These are phyloP conservation scores for Lachancea dasiensis DNA, from an alignment of 805 yeast species.

Conservation along the genomic window DNA sequence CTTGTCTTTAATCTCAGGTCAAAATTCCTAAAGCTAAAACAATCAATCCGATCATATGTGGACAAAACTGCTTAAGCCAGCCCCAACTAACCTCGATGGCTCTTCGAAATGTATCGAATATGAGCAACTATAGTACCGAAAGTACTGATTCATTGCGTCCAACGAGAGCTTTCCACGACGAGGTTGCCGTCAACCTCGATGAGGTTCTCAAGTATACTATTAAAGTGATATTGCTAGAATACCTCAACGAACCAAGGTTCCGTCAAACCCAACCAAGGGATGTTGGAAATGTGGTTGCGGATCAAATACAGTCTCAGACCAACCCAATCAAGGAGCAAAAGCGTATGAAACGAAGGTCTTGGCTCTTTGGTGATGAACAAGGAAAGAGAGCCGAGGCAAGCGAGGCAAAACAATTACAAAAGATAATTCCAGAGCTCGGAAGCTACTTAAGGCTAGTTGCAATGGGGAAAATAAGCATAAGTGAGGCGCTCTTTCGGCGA, in stretches of 20 bases:
- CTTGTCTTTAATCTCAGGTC: background rate
- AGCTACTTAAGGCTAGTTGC: slow-evolving; percentile 41
- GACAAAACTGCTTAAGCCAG: background rate
- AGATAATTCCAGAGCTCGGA: slow-evolving; percentile 35
- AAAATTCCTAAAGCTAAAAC: background rate
- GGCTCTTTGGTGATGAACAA: slow-evolving; percentile 1
- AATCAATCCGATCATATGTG: background rate
- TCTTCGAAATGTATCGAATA: slow-evolving; percentile 3
- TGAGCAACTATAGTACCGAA: slow-evolving; percentile 1
- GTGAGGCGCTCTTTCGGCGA: slow-evolving; percentile 45
- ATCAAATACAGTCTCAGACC: background rate
- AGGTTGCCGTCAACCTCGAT: background rate
- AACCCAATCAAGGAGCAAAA: background rate
- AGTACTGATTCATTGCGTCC: background rate
- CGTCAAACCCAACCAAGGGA: slow-evolving; percentile 22
- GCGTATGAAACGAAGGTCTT: slow-evolving; percentile 5
- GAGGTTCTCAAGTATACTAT: slow-evolving; percentile 43
- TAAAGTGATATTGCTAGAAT: slow-evolving; percentile 51
- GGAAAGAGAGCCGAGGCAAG: slow-evolving; percentile 1
- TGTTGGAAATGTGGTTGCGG: background rate
- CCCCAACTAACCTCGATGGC: background rate
- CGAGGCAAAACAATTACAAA: slow-evolving; percentile 23
- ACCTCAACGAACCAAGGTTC: slow-evolving; percentile 60
- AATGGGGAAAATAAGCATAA: slow-evolving; percentile 34
- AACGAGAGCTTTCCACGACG: background rate